These are phyloP conservation scores for Populus hybrid DNA, from an alignment of 441 rosid genomes.

Conservation along the genomic window DNA sequence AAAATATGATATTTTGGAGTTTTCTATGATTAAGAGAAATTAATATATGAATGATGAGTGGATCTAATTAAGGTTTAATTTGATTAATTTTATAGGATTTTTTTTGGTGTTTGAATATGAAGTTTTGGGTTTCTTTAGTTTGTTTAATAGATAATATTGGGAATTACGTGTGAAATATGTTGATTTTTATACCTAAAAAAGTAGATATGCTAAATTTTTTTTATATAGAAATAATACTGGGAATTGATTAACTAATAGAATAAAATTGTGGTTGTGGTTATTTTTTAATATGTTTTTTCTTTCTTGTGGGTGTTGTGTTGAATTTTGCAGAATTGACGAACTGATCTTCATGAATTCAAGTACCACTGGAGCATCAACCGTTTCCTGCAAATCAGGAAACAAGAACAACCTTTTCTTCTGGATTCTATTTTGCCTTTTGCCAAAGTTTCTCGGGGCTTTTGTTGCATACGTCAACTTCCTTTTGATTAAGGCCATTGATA, in stretches of 20 bases:
- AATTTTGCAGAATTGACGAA: conserved; percentile 51
- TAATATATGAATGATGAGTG: no score
- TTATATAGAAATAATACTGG: neutral
- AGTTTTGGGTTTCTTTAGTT: neutral
- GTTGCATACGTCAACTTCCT: conserved; percentile 44
- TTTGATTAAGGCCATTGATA: conserved; percentile 48
- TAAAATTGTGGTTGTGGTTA: no score
- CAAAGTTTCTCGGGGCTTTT: conserved; percentile 55
- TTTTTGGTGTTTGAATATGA: neutral
- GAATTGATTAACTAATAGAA: neutral
- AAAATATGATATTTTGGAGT: no score
- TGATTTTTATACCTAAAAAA: neutral
- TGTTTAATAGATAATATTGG: no score
- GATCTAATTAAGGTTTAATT: no score
- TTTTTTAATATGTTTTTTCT: neutral
- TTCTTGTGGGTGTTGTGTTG: conserved; percentile 3
- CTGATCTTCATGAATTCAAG: conserved; percentile 83
- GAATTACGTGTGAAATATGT: neutral
- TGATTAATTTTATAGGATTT: neutral
- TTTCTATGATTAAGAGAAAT: no score
- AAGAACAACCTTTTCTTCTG: conserved; percentile 68
- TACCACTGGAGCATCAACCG: conserved; percentile 56
- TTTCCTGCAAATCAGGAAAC: conserved; percentile 97
- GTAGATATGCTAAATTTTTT: neutral
- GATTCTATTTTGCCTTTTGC: conserved; percentile 69